phyloP scores from a whole-genome alignment of 1,284 basidiomycete genomes.

The Athelia sp. region DNA sequence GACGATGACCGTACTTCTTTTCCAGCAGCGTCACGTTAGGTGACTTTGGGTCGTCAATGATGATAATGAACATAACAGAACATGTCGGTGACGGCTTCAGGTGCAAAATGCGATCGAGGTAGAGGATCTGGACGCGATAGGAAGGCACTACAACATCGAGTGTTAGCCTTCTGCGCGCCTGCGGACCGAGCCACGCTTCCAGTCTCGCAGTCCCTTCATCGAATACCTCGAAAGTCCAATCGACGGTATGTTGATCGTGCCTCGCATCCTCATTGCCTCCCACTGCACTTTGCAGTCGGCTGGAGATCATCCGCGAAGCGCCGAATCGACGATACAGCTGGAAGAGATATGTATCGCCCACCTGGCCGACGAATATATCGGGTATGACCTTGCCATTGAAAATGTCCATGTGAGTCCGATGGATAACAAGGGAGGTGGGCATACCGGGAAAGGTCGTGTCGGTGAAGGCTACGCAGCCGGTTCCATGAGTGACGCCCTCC shows the following conservation, averaged over 20 bases:
- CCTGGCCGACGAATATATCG: conserved; percentile 49
- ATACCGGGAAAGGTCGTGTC: conserved; percentile 53
- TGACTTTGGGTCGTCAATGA: conserved; percentile 51
- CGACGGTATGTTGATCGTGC: conserved; percentile 40
- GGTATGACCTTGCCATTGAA: conserved; percentile 50
- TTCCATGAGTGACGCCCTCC: conserved; percentile 33
- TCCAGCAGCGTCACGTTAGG: conserved; percentile 27
- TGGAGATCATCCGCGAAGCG: conserved; percentile 40
- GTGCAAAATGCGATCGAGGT: conserved; percentile 39
- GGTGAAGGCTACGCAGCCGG: conserved; percentile 56
- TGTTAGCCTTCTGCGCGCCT: conserved; percentile 32
- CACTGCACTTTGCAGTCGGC: conserved; percentile 37
- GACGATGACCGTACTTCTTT: conserved; percentile 29
- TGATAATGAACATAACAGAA: conserved; percentile 49
- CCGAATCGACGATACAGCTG: conserved; percentile 56
- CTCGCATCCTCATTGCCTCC: conserved; percentile 43
- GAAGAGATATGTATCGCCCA: conserved; percentile 53
- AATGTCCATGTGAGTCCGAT: conserved; percentile 50
- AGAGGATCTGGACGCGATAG: conserved; percentile 43
- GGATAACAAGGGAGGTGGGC: conserved; percentile 56
- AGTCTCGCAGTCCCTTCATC: conserved; percentile 33
- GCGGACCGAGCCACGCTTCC: conserved; percentile 31
- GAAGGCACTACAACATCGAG: conserved; percentile 53
- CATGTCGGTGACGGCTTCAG: conserved; percentile 37
- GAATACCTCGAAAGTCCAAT: conserved; percentile 47